A percentile compares a stretch with the other conserved stretches of the same genome.
Conservation (phyloP, 306 rosid species). For the Mimosa bimucronata region DNA sequence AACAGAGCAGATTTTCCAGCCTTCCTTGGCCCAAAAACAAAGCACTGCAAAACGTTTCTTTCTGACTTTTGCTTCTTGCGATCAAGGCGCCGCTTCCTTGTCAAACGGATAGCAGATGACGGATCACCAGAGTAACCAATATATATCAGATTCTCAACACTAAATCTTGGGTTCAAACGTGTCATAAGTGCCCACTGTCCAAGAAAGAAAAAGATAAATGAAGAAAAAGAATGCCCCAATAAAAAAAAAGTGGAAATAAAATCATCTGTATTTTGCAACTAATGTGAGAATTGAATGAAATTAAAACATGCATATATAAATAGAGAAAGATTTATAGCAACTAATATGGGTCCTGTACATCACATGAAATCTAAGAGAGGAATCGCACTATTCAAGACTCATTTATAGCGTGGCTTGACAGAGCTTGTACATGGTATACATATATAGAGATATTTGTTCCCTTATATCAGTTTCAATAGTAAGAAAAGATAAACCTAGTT, state of each 20-base stretch:
- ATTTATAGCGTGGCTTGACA: not conserved
- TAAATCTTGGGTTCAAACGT: conserved; percentile 74
- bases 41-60: conserved; percentile 86
- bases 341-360: not conserved
- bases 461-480: not conserved
- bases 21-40: conserved; percentile 91
- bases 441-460: not conserved
- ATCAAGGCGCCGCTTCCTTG: conserved; percentile 81
- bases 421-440: not conserved
- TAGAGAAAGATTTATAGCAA: not conserved
- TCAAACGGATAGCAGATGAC: conserved; percentile 71
- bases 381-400: not conserved
- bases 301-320: not conserved
- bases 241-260: not conserved
- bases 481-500: not conserved
- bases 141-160: conserved; percentile 90
- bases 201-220: not conserved
- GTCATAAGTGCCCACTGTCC: conserved; percentile 93
- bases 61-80: conserved; percentile 89
- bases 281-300: not conserved
- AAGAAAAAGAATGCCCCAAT: not conserved
- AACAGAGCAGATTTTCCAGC: conserved; percentile 91
- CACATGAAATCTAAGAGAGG: not conserved
- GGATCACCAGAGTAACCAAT: conserved; percentile 82
- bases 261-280: too few species aligned